Base-by-base conservation (phyloP, 768 basidiomycete genomes). In the Ramaria rubella region DNA sequence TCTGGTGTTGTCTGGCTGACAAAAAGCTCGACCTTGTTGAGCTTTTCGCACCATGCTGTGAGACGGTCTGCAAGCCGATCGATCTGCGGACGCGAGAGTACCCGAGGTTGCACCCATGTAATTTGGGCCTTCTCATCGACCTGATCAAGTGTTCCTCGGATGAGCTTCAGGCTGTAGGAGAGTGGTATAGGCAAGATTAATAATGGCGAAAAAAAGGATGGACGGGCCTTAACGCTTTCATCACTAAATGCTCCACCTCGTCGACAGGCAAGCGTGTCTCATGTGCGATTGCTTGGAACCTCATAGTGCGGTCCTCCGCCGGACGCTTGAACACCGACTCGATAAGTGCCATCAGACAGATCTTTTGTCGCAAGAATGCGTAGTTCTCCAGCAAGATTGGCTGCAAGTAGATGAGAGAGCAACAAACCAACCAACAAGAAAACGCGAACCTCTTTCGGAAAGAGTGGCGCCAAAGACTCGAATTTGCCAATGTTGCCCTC, bases 311-410 rank as follows among this genome's bases (percentile, higher is more conserved):
- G 70, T 92, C 84, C 61, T 86, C 82, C 3, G 89, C 84, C 55
- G 78, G 81, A 55, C 96, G 79, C 69, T 83, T 85, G 82, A 97
- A 99, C 27, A 96, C 94, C 5, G 89, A 83, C 70, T 97, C 94
- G 67, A 98, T 98, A 61, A 99, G 80, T 21, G 96, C 94, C 94
- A 99, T 97, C 52, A 99, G 77, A 73, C 96, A 98, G 69, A 99
- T 98, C 79, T 99, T 99, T 74, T 98, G 94, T 30, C 94, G 83
- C 27, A 99, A 78, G 77, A 97, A 98, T 17, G 88, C 77, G 64
- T 86, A 86, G 69, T 91, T 91, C 67, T 87, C 81, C 74, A 90
- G 86, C 61, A 99, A 78, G 61, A 97, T 92, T 23, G 91, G 87
- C 93, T 96, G 64, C 52, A 60, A 42, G 54, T 49, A 46, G 49